Conservation (phyloP, 768 basidiomycete genomes). For the Lenzites betulinus region DNA sequence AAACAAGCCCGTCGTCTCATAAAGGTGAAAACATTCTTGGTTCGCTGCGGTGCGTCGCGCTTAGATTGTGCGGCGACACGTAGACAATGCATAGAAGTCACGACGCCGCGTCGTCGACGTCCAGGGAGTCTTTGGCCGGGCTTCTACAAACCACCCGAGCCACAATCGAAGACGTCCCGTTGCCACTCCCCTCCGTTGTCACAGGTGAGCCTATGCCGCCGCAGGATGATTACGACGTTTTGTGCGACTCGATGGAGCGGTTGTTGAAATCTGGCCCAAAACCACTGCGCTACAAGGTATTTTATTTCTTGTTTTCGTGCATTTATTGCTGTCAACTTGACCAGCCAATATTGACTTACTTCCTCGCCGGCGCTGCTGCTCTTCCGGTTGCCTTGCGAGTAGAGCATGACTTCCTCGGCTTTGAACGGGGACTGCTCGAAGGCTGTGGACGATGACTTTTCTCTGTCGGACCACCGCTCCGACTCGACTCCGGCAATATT, state of each 20-base stretch:
- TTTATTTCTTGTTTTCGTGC: background rate
- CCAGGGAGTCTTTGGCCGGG: background rate
- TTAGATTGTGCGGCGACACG: background rate
- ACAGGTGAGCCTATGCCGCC: background rate
- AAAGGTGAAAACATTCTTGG: slow-evolving; percentile 41
- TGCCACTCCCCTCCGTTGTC: background rate
- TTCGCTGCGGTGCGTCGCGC: background rate
- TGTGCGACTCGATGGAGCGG: slow-evolving; percentile 17
- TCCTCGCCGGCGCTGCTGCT: background rate
- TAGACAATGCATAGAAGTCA: background rate
- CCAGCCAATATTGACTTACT: background rate
- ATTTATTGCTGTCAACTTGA: background rate
- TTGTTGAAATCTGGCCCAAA: slow-evolving; percentile 8
- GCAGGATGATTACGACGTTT: background rate
- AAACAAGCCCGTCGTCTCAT: slow-evolving; percentile 45
- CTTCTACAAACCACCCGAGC: background rate
- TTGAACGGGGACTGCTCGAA: background rate
- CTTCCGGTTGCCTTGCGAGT: background rate
- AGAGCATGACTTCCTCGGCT: slow-evolving; percentile 1
- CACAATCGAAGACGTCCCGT: background rate
- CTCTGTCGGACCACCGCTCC: slow-evolving; percentile 4
- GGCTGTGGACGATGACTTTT: background rate
- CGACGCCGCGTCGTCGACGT: background rate
- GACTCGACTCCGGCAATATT: background rate
- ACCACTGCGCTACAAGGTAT: slow-evolving; percentile 17